A percentile compares a stretch with the other conserved stretches of the same genome.
Evolutionary conservation across 306 rosid species (phyloP).

Genomic region (Clitoria ternatea): DNA sequence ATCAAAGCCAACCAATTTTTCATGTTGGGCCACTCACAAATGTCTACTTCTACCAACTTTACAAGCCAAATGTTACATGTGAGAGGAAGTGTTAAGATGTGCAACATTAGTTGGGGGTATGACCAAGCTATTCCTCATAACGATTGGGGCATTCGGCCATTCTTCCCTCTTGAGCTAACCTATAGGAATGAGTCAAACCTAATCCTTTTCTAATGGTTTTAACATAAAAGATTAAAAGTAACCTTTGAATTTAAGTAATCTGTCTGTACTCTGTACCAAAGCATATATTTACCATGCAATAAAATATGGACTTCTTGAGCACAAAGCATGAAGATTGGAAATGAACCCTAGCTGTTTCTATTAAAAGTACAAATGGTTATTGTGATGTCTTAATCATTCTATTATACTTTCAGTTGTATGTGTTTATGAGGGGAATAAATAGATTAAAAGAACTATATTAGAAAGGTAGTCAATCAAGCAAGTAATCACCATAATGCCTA

Average conservation of each 20-base stretch:
- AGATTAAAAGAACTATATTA: neutral
- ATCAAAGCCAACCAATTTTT: neutral
- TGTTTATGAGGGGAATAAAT: neutral
- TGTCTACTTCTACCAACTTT: too few relatives aligned
- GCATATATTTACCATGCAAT: too few relatives aligned
- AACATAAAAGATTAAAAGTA: neutral
- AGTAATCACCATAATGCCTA: slow-evolving; percentile 11
- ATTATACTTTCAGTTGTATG: neutral
- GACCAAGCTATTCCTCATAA: neutral
- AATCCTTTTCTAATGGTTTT: neutral
- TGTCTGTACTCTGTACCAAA: neutral
- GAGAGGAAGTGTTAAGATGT: neutral
- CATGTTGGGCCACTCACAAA: neutral
- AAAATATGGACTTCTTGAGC: too few relatives aligned
- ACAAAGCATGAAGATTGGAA: neutral
- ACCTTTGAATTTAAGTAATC: neutral
- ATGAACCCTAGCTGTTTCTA: neutral
- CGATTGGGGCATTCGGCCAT: neutral
- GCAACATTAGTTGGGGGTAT: neutral
- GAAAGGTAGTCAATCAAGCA: neutral
- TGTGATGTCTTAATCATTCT: neutral
- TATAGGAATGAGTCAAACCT: neutral
- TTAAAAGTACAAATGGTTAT: neutral
- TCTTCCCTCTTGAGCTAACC: neutral
- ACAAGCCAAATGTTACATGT: too few relatives aligned